Percentiles rank a stretch among this genome's conserved stretches.
phyloP scores from a whole-genome alignment of 176 grass and related monocot genomes.

The Poa annua region DNA sequence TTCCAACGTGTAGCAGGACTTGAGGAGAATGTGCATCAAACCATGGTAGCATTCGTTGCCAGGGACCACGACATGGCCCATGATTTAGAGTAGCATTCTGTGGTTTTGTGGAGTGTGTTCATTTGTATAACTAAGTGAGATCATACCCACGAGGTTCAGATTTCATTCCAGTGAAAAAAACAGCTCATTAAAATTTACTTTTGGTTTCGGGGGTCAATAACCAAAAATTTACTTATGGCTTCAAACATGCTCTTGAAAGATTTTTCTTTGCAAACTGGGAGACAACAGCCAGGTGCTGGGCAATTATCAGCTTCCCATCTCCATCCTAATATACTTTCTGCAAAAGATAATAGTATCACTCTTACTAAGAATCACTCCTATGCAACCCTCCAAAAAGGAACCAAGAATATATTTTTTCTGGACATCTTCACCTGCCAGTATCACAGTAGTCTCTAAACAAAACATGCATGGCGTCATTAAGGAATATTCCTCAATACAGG shows the following conservation, averaged over 20 bases:
- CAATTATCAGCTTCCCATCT: conserved; percentile 6
- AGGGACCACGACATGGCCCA: not conserved
- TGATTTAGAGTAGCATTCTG: not conserved
- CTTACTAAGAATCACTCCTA: conserved; percentile 1
- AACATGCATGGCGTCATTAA: not conserved
- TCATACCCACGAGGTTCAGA: not conserved
- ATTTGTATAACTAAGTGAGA: not conserved
- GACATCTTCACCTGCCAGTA: not conserved
- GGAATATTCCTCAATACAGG: not conserved
- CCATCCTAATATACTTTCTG: not conserved
- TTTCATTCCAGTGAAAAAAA: not conserved
- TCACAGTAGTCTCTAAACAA: not conserved
- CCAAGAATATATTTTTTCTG: not conserved
- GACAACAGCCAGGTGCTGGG: conserved; percentile 11
- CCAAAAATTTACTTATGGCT: not conserved
- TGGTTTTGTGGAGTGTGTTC: not conserved
- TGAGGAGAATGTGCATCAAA: not conserved
- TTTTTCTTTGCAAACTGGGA: not conserved
- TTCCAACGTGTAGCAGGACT: not conserved
- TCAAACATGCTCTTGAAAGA: not conserved
- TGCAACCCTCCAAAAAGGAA: conserved; percentile 17
- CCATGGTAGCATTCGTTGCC: not conserved
- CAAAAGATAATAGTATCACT: not conserved
- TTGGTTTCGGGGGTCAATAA: too few relatives aligned
- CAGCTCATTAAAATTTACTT: not conserved